Percentiles rank a stretch among this genome's conserved stretches.
Conservation (phyloP, 352 stramenopile species). For the Phytopythium kandeliae region DNA sequence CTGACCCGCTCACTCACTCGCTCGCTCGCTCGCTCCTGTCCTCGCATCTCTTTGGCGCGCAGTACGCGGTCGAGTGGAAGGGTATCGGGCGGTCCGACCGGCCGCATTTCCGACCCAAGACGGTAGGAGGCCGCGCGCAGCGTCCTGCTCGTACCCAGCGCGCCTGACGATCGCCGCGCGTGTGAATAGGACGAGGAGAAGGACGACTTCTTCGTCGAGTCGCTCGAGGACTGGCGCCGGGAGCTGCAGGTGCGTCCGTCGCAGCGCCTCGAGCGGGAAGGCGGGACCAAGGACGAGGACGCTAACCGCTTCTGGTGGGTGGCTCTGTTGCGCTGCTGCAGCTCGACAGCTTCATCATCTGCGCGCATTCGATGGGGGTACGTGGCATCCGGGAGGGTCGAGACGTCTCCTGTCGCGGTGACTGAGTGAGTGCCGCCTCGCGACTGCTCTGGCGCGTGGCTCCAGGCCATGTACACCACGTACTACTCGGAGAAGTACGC, state of each 20-base stretch:
- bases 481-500: conserved; percentile 74
- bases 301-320: not conserved
- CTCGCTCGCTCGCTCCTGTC: not conserved
- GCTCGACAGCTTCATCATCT: conserved; percentile 74
- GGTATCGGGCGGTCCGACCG: conserved; percentile 71
- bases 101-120: conserved; percentile 51
- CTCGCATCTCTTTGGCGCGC: not conserved
- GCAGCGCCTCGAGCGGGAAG: too few relatives aligned
- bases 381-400: conserved; percentile 5
- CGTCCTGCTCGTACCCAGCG: not conserved
- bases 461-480: conserved; percentile 68
- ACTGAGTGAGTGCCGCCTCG: too few relatives aligned
- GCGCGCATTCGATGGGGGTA: conserved; percentile 79
- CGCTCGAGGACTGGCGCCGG: conserved; percentile 66
- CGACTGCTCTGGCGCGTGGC: too few relatives aligned
- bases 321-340: conserved; percentile 6
- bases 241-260: conserved; percentile 23
- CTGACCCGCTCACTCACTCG: too few relatives aligned
- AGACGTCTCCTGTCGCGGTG: too few relatives aligned
- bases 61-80: conserved; percentile 84
- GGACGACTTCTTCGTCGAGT: conserved; percentile 80
- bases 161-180: not conserved
- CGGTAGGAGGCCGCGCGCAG: conserved; percentile 10
- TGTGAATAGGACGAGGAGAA: conserved; percentile 46
- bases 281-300: too few relatives aligned